phyloP scores from a whole-genome alignment of 2,329 filamentous ascomycete species.

The Fusarium sp. region DNA sequence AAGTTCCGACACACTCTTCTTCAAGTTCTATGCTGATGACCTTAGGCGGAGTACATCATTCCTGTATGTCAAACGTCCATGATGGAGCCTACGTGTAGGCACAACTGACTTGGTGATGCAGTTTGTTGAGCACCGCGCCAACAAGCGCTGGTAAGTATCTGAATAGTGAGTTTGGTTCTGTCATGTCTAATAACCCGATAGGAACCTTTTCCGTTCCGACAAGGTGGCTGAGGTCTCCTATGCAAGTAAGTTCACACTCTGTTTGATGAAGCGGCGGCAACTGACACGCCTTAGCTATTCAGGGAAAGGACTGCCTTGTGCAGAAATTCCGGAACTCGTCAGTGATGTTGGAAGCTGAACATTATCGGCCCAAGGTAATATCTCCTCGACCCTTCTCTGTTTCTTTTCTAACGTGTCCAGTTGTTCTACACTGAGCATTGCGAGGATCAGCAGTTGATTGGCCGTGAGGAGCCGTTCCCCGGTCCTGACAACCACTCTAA shows the following conservation, averaged over 20 bases:
- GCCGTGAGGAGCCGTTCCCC: slow-evolving; percentile 81
- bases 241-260: slow-evolving; percentile 75
- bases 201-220: slow-evolving; percentile 84
- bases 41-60: slow-evolving; percentile 78
- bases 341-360: slow-evolving; percentile 87
- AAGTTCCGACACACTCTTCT: slow-evolving; percentile 49
- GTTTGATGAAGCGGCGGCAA: not conserved
- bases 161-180: not conserved
- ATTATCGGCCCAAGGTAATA: slow-evolving; percentile 85
- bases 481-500: slow-evolving; percentile 86
- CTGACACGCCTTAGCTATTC: slow-evolving; percentile 73
- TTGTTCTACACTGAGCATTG: slow-evolving; percentile 65
- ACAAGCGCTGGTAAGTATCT: slow-evolving; percentile 72
- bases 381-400: too few species aligned
- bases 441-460: slow-evolving; percentile 65
- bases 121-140: slow-evolving; percentile 79
- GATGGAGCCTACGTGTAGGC: not conserved
- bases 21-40: slow-evolving; percentile 50
- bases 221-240: slow-evolving; percentile 94
- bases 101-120: slow-evolving; percentile 51
- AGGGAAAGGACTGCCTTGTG: slow-evolving; percentile 90
- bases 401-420: slow-evolving; percentile 46
- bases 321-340: slow-evolving; percentile 98
- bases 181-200: slow-evolving; percentile 46
- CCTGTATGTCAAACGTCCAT: slow-evolving; percentile 60